Percentiles rank a stretch among this genome's conserved stretches.
phyloP scores from a whole-genome alignment of 208 protist genomes.

The Trypanosoma mega region DNA sequence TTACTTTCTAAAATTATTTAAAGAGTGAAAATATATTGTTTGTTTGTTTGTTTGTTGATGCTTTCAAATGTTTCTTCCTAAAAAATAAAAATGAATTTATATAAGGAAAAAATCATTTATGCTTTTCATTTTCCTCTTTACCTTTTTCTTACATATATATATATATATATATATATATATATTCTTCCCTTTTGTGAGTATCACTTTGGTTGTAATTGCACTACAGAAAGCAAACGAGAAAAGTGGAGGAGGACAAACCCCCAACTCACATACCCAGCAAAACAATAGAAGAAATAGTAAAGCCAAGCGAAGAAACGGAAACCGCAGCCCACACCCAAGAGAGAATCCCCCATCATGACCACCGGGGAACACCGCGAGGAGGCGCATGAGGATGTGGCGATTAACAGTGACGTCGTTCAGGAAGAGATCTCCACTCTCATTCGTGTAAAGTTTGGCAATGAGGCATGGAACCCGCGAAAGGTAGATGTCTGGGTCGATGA shows the following conservation, averaged over 20 bases:
- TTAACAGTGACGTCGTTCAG: conserved; percentile 84
- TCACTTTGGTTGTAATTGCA: no score
- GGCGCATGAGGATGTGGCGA: conserved; percentile 67
- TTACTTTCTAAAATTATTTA: no score
- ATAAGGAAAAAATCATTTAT: background rate
- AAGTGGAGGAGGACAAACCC: no score
- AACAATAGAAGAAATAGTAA: no score
- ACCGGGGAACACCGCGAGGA: conserved; percentile 54
- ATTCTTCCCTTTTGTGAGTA: no score
- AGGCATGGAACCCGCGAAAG: conserved; percentile 81
- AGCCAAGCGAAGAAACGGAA: no score
- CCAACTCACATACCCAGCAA: no score
- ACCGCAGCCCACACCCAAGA: no score
- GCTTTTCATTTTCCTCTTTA: conserved; percentile 5
- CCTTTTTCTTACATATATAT: no score
- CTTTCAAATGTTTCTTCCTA: background rate
- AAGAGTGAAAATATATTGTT: background rate
- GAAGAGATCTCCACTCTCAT: conserved; percentile 70
- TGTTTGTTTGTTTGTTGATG: background rate
- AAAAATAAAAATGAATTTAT: conserved; percentile 1
- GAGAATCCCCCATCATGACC: background rate
- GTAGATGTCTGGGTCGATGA: conserved; percentile 85
- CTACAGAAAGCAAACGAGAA: no score
- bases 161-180: no score
- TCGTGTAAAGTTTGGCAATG: conserved; percentile 59